These are phyloP conservation scores for Talaromyces piceae DNA, from an alignment of 2,329 filamentous ascomycete species.

Conservation along the genomic window DNA sequence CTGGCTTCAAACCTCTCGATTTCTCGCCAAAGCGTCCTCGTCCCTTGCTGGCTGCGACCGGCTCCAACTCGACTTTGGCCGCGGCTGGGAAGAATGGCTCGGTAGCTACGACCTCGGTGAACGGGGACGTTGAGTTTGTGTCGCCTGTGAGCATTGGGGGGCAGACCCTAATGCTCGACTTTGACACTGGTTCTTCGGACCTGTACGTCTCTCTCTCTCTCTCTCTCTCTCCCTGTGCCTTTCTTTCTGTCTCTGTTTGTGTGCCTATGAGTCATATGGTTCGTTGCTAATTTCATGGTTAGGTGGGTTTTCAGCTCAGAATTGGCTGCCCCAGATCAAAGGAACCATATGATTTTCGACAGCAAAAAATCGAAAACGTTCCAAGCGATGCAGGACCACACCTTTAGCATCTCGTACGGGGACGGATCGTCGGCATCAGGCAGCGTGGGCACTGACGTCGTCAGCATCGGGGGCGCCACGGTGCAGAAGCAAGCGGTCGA, in stretches of 20 bases:
- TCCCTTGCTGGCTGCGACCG: slow-evolving; percentile 11
- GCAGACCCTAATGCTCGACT: slow-evolving; percentile 61
- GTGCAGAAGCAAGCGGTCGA: slow-evolving; percentile 60
- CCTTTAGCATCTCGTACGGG: slow-evolving; percentile 61
- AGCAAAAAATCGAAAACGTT: slow-evolving; percentile 47
- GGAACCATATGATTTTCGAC: slow-evolving; percentile 51
- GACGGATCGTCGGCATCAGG: slow-evolving; percentile 58
- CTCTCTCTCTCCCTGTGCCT: too few relatives aligned
- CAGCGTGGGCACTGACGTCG: slow-evolving; percentile 57
- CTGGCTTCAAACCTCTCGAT: slow-evolving; percentile 30
- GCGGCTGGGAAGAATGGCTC: slow-evolving; percentile 7
- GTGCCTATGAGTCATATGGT: neutral
- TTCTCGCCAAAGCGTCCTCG: slow-evolving; percentile 24
- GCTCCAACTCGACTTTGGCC: neutral
- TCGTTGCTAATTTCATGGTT: slow-evolving; percentile 3
- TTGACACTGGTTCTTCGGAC: slow-evolving; percentile 70
- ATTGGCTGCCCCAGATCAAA: slow-evolving; percentile 40
- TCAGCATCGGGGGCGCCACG: slow-evolving; percentile 59
- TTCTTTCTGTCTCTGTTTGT: too few relatives aligned
- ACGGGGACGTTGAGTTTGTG: slow-evolving; percentile 62
- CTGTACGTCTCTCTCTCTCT: slow-evolving; percentile 49
- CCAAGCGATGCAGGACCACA: slow-evolving; percentile 41
- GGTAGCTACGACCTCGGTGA: slow-evolving; percentile 50
- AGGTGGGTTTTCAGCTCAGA: slow-evolving; percentile 64
- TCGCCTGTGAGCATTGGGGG: slow-evolving; percentile 62